Percentiles rank a stretch among this genome's conserved stretches.
Conservation (phyloP, 2,329 filamentous ascomycete species). For the Scolecobasidium constrictum region DNA sequence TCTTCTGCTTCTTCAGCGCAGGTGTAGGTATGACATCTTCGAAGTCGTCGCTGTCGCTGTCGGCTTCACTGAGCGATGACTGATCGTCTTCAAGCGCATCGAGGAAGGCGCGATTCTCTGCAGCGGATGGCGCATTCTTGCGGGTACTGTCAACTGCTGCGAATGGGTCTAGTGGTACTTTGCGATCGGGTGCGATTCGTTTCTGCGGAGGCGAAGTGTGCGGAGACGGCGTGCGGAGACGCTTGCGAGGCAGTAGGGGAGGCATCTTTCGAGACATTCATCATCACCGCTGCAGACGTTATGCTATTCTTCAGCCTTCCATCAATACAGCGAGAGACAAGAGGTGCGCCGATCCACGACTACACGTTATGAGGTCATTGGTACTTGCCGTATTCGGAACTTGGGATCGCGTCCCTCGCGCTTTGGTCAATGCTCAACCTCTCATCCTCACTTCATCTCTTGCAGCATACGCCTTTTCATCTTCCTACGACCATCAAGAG, state of each 20-base stretch:
- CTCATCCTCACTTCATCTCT: too few species aligned
- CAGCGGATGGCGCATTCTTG: neutral
- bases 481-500: too few species aligned
- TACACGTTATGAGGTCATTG: too few species aligned
- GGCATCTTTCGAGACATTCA: too few species aligned
- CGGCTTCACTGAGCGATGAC: neutral
- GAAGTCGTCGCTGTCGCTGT: conserved; percentile 35
- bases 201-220: neutral
- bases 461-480: too few species aligned
- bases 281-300: too few species aligned
- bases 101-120: conserved; percentile 7
- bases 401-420: too few species aligned
- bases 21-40: conserved; percentile 30
- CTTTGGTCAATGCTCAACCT: too few species aligned
- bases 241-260: conserved; percentile 9
- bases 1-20: conserved; percentile 25
- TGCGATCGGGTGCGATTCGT: neutral
- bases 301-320: too few species aligned
- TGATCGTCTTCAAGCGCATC: neutral
- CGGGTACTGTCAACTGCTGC: conserved; percentile 1
- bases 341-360: too few species aligned
- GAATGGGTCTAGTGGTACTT: conserved; percentile 1
- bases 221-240: conserved; percentile 5
- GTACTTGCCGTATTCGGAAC: too few species aligned
- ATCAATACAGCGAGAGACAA: too few species aligned